Percentiles rank a stretch among this genome's conserved stretches.
Conservation (phyloP, 805 yeast genomes). For the Komagataella kurtzmanii region DNA sequence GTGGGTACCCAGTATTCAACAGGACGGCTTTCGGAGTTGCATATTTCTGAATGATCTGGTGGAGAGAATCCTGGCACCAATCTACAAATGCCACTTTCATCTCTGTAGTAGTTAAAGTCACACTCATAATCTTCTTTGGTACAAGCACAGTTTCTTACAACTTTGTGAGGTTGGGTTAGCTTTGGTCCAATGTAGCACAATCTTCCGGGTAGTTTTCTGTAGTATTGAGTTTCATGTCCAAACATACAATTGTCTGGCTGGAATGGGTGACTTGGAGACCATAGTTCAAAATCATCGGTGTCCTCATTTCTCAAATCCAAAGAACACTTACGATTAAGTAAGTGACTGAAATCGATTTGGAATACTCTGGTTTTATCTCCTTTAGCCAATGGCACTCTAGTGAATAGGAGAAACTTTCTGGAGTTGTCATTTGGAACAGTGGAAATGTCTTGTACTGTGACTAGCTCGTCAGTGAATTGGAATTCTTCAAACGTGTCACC, state of each 20-base stretch:
- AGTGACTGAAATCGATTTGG: conserved; percentile 43
- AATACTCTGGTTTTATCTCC: conserved; percentile 37
- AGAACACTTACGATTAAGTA: conserved; percentile 34
- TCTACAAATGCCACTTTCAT: conserved; percentile 63
- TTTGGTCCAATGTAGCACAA: conserved; percentile 55
- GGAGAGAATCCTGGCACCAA: conserved; percentile 60
- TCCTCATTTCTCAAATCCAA: conserved; percentile 28
- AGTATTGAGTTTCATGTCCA: conserved; percentile 52
- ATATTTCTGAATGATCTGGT: conserved; percentile 47
- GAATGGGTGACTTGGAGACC: conserved; percentile 46
- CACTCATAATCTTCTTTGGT: conserved; percentile 81
- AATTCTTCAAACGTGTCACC: conserved; percentile 64
- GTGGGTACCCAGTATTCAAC: conserved; percentile 70
- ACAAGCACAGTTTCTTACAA: conserved; percentile 62
- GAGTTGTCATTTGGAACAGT: conserved; percentile 85
- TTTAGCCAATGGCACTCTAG: conserved; percentile 27
- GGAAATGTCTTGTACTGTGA: conserved; percentile 55
- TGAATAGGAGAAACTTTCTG: conserved; percentile 57
- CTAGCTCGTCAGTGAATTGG: conserved; percentile 46
- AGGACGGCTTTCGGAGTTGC: conserved; percentile 38
- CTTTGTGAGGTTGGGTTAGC: conserved; percentile 39
- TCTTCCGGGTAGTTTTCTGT: conserved; percentile 45
- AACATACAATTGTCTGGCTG: conserved; percentile 43
- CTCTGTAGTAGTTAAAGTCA: conserved; percentile 66
- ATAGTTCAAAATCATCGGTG: conserved; percentile 43